Base-by-base conservation (phyloP, 495 filamentous ascomycete genomes). In the Darksidea phi region DNA sequence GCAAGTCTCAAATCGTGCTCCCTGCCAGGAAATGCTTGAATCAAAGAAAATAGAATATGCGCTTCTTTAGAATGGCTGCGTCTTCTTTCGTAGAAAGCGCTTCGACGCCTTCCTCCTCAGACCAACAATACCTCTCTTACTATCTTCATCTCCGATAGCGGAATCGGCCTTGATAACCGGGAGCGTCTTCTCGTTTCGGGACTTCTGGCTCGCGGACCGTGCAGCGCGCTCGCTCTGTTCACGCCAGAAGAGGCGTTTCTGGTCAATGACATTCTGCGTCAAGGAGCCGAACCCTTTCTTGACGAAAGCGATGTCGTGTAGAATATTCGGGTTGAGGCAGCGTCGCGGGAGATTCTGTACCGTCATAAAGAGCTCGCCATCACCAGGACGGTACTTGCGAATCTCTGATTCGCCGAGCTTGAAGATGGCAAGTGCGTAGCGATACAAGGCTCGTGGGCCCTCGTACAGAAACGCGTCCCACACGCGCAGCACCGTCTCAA, bases 391-490 rank as follows among this genome's bases (percentile, higher is more conserved):
- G 4, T 96, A 86, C 5, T 79, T 82, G 63, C 85, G 82, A 67
- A 98, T 95, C 58, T 93, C 86, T 24, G 77, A 69, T 73, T 96
- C 92, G 61, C 89, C 93, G 1, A 91, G 78, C 72, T 96, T 96
- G 81, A 98, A 96, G 64, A 96, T 87, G 36, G 90, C 88, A 25
- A 98, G 78, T 6, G 93, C 89, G 54, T 96, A 88, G 32, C 91
- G 87, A 73, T 97, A 98, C n/a, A 98, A 84, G 1, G 91, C 96
- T 66, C 92, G 92, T 41, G 86, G 89, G 23, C 94, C 94, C 73
- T 98, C 94, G 72, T 92, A 96, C 77, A 96, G 97, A 71, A 97
- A 89, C 5, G 86, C 81, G 64, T 98, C 94, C 94, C 94, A 98
- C 6, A 98, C 90, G 18, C 94, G 86, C 13, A 97, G 78, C 0